Conservation (phyloP, 805 yeast genomes). For the Candida xyloterini region DNA sequence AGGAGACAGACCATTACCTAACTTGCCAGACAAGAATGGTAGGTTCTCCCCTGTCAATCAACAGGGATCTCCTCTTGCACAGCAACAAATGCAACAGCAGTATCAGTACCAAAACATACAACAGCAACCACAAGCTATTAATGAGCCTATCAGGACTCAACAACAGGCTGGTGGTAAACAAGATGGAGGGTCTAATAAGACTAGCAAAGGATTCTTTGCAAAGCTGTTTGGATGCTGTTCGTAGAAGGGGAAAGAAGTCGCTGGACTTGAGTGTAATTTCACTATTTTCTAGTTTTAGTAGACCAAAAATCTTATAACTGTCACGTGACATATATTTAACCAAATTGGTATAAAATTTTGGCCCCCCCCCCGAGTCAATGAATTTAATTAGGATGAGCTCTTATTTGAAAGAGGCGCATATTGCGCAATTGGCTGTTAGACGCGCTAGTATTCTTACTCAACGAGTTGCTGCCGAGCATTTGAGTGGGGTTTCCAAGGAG, state of each 20-base stretch:
- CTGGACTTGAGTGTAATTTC: constrained; percentile 3
- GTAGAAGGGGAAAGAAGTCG: constrained; percentile 1
- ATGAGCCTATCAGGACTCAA: constrained; percentile 18
- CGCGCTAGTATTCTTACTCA: constrained; percentile 79
- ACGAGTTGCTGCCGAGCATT: constrained; percentile 54
- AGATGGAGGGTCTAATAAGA: constrained; percentile 20
- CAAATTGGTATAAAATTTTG: background rate
- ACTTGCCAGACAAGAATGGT: constrained; percentile 30
- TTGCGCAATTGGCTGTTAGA: constrained; percentile 88
- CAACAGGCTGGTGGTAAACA: constrained; percentile 14
- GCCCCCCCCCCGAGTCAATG: constrained; percentile 1
- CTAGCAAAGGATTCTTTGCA: constrained; percentile 27
- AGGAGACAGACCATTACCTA: constrained; percentile 35
- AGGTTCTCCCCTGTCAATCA: constrained; percentile 22
- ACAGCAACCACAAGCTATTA: constrained; percentile 24
- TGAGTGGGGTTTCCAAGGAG: constrained; percentile 63
- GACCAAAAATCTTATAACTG: background rate
- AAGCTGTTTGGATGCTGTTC: constrained; percentile 25
- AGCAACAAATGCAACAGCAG: constrained; percentile 18
- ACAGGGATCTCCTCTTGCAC: constrained; percentile 12
- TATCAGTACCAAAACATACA: constrained; percentile 17
- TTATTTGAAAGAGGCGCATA: constrained; percentile 63
- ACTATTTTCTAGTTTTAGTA: constrained; percentile 3
- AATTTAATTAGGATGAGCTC: constrained; percentile 14
- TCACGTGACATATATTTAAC: constrained; percentile 5